Evolutionary conservation across 1,284 basidiomycete genomes (phyloP), one percentile per base, ranked within the genome.

Genomic region (Abortiporus biennis): DNA sequence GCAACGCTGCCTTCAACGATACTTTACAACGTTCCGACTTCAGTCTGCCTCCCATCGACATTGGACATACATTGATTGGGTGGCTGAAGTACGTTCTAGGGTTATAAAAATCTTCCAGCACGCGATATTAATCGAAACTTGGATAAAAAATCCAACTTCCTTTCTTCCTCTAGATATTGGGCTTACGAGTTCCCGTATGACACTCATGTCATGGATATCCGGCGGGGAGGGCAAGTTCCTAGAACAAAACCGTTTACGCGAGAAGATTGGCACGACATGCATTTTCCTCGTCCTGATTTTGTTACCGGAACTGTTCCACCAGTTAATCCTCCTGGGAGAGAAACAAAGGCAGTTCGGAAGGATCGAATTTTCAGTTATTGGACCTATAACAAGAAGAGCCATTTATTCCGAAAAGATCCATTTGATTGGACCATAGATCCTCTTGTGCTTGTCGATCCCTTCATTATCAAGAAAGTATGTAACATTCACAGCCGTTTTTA

Each of bases 11-110:
- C 13, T 74, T 61, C 49, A 49, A 56, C 24, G 17, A 22, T 2
- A 25, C 39, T 4, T n/a, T n/a, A n/a, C n/a, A n/a, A n/a, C n/a
- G n/a, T n/a, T 36, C 46, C 3, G 45, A 41, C 5, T 68, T 62
- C 63, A 39, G 15, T 13, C 52, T 59, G 9, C 34, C 39, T 9
- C 39, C 49, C 12, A 43, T 59, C 12, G 40, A 55, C 4, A 38
- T 69, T 2, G 48, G 52, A 24, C 52, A 64, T 15, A 51, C 62
- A 4, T 43, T 74, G 27, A 37, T 47, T 2, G 61, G 63, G 2
- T 79, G 72, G 74, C 76, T 76, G 50, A 48, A 55, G 77, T 78
- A 17, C 9, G 40, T 37, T 16, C 4, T n/a, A 4, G 23, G 12
- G 9, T 46, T 43, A 62, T 56, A 15, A 19, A 12, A 8, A 13